These are phyloP conservation scores for Pisolithus albus DNA, from an alignment of 768 basidiomycete genomes.

Conservation along the genomic window DNA sequence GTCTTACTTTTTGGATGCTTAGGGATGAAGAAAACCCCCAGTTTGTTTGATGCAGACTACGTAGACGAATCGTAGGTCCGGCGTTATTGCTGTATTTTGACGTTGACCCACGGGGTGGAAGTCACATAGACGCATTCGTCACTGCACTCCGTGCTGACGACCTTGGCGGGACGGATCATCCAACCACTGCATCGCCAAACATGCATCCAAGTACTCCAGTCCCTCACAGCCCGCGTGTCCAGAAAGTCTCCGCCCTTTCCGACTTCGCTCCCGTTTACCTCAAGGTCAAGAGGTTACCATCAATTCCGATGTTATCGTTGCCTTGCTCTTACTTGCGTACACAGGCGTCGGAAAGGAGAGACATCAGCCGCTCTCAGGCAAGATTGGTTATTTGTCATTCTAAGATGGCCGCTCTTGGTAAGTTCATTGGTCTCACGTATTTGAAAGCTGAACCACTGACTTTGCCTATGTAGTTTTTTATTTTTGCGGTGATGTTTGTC, in stretches of 20 bases:
- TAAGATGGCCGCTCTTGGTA: conserved; percentile 86
- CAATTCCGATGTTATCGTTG: background rate
- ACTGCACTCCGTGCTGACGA: conserved; percentile 67
- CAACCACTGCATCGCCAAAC: conserved; percentile 17
- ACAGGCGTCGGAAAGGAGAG: conserved; percentile 33
- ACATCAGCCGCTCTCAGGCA: conserved; percentile 39
- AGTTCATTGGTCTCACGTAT: conserved; percentile 14
- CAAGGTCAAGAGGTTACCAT: conserved; percentile 60
- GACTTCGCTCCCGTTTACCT: conserved; percentile 91
- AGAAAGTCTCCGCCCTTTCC: conserved; percentile 76
- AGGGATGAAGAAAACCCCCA: conserved; percentile 10
- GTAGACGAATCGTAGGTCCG: conserved; percentile 62
- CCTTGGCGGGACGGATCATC: conserved; percentile 16
- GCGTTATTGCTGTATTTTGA: background rate
- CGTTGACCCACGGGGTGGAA: conserved; percentile 13
- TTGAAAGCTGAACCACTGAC: background rate
- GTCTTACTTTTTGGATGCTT: conserved; percentile 1
- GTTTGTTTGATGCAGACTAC: conserved; percentile 46
- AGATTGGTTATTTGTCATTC: conserved; percentile 69
- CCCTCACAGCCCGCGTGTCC: conserved; percentile 43
- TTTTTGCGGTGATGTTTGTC: conserved; percentile 73
- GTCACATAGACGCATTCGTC: conserved; percentile 71
- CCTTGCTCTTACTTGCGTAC: conserved; percentile 2
- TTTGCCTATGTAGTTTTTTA: conserved; percentile 51
- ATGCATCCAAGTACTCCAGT: conserved; percentile 16